Conservation (phyloP, 495 filamentous ascomycete genomes). For the Penicillium cataractarum region DNA sequence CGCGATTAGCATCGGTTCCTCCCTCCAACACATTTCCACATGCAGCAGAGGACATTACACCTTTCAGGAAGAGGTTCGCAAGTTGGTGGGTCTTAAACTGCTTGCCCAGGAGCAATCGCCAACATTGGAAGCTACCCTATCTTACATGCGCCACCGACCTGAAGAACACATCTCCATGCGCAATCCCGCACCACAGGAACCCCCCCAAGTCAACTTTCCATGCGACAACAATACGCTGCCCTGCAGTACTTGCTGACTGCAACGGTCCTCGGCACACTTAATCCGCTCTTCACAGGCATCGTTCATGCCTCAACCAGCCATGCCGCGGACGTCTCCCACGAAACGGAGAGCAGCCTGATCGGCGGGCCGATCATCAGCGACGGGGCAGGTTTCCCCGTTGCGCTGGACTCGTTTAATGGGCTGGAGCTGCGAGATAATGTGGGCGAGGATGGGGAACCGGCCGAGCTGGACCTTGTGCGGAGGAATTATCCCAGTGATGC, state of each 20-base stretch:
- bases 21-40: constrained; percentile 12
- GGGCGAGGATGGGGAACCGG: constrained; percentile 39
- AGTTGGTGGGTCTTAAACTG: constrained; percentile 14
- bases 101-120: constrained; percentile 15
- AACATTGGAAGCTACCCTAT: too few species aligned
- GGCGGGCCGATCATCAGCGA: constrained; percentile 24
- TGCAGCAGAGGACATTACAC: constrained; percentile 15
- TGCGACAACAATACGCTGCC: constrained; percentile 63
- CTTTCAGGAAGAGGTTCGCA: constrained; percentile 20
- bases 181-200: constrained; percentile 6
- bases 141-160: neutral
- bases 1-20: constrained; percentile 21
- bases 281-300: constrained; percentile 46
- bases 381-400: constrained; percentile 30
- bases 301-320: constrained; percentile 57
- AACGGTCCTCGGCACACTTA: constrained; percentile 57
- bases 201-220: constrained; percentile 35
- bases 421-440: constrained; percentile 33
- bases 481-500: constrained; percentile 51
- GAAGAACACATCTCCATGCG: constrained; percentile 19
- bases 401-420: constrained; percentile 41
- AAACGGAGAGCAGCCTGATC: constrained; percentile 50
- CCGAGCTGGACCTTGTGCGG: constrained; percentile 65
- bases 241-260: constrained; percentile 72
- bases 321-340: constrained; percentile 55